phyloP scores from a whole-genome alignment of 2,329 filamentous ascomycete genomes.

The Fusarium sp. region DNA sequence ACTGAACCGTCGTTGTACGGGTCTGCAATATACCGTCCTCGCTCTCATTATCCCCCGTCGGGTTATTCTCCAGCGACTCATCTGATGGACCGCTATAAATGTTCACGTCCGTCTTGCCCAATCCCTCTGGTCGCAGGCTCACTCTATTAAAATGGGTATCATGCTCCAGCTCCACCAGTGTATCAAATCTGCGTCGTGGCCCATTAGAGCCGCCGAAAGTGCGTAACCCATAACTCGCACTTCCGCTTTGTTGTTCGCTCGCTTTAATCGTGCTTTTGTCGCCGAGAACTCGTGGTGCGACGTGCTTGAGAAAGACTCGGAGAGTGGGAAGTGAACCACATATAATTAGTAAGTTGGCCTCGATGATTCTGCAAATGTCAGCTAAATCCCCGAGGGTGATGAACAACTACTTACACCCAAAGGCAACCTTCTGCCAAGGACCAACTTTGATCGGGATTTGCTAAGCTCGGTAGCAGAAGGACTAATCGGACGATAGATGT shows the following conservation, averaged over 20 bases:
- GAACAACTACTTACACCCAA: not conserved
- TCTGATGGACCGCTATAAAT: not conserved
- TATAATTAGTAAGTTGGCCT: constrained; percentile 12
- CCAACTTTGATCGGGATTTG: constrained; percentile 12
- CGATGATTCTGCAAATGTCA: not conserved
- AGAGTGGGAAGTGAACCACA: constrained; percentile 11
- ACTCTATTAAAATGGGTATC: constrained; percentile 5
- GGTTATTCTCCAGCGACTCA: not conserved
- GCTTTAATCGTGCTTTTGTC: not conserved
- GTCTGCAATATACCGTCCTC: constrained; percentile 16
- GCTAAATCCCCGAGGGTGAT: fast-evolving
- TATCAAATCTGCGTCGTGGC: constrained; percentile 6
- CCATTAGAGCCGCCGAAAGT: constrained; percentile 14
- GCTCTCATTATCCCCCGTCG: not conserved
- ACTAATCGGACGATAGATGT: constrained; percentile 11
- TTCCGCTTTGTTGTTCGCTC: not conserved
- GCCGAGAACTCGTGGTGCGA: constrained; percentile 8
- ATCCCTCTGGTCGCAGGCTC: not conserved
- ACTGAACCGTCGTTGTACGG: not conserved
- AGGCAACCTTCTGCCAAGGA: constrained; percentile 12
- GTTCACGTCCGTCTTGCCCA: constrained; percentile 1
- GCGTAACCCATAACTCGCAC: not conserved
- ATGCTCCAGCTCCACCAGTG: constrained; percentile 9
- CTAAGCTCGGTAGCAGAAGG: not conserved
- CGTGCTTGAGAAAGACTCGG: constrained; percentile 8